A percentile compares a stretch with the other conserved stretches of the same genome.
Evolutionary conservation across 1,284 basidiomycete species (phyloP).

Genomic region (Cystobasidium pallidum): DNA sequence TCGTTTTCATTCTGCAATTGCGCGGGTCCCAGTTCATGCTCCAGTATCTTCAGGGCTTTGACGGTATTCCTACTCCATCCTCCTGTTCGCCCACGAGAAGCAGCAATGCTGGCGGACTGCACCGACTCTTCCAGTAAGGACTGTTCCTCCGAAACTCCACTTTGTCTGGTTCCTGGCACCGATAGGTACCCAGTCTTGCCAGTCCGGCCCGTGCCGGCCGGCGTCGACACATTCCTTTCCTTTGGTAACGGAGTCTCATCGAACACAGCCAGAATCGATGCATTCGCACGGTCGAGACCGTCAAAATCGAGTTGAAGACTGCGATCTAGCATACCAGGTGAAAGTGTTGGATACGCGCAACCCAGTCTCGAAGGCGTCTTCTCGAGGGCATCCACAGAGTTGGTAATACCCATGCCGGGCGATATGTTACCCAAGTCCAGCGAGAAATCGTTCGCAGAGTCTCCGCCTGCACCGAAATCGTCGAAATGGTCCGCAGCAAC

Average conservation of each 20-base stretch:
- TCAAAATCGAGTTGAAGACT: constrained; percentile 45
- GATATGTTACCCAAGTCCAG: constrained; percentile 28
- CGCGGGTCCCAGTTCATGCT: constrained; percentile 68
- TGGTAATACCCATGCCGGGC: neutral
- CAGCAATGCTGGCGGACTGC: constrained; percentile 22
- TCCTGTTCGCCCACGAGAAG: constrained; percentile 36
- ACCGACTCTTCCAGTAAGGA: constrained; percentile 24
- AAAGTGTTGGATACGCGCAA: neutral
- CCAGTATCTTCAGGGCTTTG: constrained; percentile 81
- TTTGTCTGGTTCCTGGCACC: constrained; percentile 30
- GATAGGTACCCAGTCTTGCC: constrained; percentile 23
- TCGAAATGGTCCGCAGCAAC: constrained; percentile 21
- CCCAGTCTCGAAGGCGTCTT: constrained; percentile 38
- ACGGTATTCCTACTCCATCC: constrained; percentile 72
- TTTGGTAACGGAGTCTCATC: constrained; percentile 12
- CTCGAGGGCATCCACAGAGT: constrained; percentile 7
- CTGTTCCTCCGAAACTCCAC: constrained; percentile 19
- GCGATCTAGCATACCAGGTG: constrained; percentile 13
- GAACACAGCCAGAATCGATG: constrained; percentile 39
- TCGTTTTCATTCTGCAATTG: constrained; percentile 43
- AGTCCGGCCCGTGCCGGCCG: constrained; percentile 2
- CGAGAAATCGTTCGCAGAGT: constrained; percentile 15
- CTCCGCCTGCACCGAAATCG: constrained; percentile 24
- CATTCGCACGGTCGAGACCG: constrained; percentile 24
- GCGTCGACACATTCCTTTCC: constrained; percentile 30